Evolutionary conservation across 768 basidiomycete genomes (phyloP).

Genomic region (Calocybe indica): DNA sequence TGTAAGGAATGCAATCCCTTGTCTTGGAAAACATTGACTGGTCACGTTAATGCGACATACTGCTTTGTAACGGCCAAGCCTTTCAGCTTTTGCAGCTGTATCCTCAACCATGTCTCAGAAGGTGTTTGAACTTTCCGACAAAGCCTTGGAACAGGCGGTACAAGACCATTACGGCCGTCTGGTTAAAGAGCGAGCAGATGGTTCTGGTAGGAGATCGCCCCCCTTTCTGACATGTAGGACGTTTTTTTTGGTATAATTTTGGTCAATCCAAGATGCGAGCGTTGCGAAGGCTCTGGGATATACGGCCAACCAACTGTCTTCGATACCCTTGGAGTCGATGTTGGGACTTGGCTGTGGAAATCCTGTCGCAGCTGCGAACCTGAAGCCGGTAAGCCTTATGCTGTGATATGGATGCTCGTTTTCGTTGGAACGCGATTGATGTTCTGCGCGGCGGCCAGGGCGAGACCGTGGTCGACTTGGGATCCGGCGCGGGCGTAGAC

Average conservation of each 20-base stretch:
- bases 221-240: no score
- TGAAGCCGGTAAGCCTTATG: conserved; percentile 33
- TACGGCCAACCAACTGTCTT: conserved; percentile 31
- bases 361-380: conserved; percentile 37
- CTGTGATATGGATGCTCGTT: neutral
- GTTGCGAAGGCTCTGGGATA: conserved; percentile 45
- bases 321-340: conserved; percentile 37
- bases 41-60: no score
- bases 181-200: no score
- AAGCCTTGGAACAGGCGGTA: no score
- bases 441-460: conserved; percentile 31
- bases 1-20: no score
- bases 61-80: no score
- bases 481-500: conserved; percentile 52
- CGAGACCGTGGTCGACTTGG: conserved; percentile 51
- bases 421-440: neutral
- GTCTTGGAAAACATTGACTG: no score
- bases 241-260: neutral
- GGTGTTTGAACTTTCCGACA: no score
- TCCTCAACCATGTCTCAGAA: no score
- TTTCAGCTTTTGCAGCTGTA: no score
- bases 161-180: no score
- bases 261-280: neutral
- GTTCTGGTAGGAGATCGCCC: no score
- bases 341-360: conserved; percentile 53